These are phyloP conservation scores for Tausonia pullulans DNA, from an alignment of 1,284 basidiomycete species.

Conservation along the genomic window DNA sequence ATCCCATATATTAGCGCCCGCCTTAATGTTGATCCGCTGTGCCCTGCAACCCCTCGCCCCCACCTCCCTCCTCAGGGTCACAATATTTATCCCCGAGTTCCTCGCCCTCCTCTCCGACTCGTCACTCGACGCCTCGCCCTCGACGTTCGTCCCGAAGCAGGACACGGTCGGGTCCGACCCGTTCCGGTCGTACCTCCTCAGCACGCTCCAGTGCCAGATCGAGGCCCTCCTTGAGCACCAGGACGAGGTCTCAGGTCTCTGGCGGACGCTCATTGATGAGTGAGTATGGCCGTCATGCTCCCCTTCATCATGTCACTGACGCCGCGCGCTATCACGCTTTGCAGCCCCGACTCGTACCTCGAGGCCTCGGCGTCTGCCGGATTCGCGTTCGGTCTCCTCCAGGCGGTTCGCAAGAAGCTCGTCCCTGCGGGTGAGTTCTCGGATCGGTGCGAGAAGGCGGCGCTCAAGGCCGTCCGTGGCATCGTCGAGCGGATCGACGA, in stretches of 20 bases:
- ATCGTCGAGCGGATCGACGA: conserved; percentile 46
- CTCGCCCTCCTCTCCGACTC: conserved; percentile 41
- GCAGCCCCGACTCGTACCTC: conserved; percentile 42
- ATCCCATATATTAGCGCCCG: too few species aligned
- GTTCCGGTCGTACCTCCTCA: conserved; percentile 40
- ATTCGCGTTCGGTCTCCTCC: conserved; percentile 46
- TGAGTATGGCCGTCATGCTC: not conserved
- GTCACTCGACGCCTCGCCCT: not conserved
- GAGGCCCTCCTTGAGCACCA: conserved; percentile 45
- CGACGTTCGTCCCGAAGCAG: conserved; percentile 14
- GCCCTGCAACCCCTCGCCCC: not conserved
- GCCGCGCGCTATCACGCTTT: not conserved
- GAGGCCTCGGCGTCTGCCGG: conserved; percentile 52
- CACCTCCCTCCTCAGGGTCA: conserved; percentile 35
- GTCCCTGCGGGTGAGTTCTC: conserved; percentile 40
- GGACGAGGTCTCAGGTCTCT: conserved; percentile 44
- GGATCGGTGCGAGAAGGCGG: conserved; percentile 35
- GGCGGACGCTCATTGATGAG: conserved; percentile 53
- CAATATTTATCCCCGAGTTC: conserved; percentile 51
- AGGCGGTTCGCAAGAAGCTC: not conserved
- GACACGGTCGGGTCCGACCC: conserved; percentile 38
- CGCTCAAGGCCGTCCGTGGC: conserved; percentile 44
- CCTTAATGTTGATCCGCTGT: too few species aligned
- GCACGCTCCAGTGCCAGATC: conserved; percentile 44
- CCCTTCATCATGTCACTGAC: conserved; percentile 12